A percentile compares a stretch with the other conserved stretches of the same genome.
These are phyloP conservation scores for Hypsizygus marmoreus DNA, from an alignment of 768 basidiomycete species.

Conservation along the genomic window DNA sequence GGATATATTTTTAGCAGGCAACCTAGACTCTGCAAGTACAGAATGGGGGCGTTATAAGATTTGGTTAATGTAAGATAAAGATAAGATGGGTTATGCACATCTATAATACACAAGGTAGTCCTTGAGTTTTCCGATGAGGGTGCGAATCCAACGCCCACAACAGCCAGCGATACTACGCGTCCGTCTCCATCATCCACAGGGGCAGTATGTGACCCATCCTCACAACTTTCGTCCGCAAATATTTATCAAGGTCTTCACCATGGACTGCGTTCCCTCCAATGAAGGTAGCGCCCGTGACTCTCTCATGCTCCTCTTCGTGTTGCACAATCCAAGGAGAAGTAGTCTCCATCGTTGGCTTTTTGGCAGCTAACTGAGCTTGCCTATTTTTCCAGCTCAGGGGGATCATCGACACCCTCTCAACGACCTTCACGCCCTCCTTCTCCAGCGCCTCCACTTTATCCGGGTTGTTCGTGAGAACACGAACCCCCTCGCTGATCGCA, in stretches of 20 bases:
- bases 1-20: background rate
- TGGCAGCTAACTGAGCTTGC: conserved; percentile 32
- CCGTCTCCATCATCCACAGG: conserved; percentile 46
- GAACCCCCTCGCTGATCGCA: conserved; percentile 54
- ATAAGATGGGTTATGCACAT: background rate
- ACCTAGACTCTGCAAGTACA: background rate
- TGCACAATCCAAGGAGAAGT: conserved; percentile 19
- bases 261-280: conserved; percentile 77
- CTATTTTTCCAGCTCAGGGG: conserved; percentile 81
- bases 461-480: conserved; percentile 95
- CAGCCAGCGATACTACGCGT: conserved; percentile 18
- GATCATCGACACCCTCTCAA: conserved; percentile 91
- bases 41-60: background rate
- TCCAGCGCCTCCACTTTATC: conserved; percentile 91
- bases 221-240: conserved; percentile 93
- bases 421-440: conserved; percentile 77
- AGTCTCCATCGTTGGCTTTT: conserved; percentile 16
- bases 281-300: conserved; percentile 68
- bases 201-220: conserved; percentile 96
- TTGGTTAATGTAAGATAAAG: background rate
- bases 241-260: conserved; percentile 90
- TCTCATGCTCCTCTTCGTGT: conserved; percentile 36
- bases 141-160: conserved; percentile 8
- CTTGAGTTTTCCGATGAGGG: background rate
- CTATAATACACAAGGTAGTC: background rate